Percentiles rank a stretch among this genome's conserved stretches.
phyloP scores from a whole-genome alignment of 257 asterid genomes.

The Ilex asprella region DNA sequence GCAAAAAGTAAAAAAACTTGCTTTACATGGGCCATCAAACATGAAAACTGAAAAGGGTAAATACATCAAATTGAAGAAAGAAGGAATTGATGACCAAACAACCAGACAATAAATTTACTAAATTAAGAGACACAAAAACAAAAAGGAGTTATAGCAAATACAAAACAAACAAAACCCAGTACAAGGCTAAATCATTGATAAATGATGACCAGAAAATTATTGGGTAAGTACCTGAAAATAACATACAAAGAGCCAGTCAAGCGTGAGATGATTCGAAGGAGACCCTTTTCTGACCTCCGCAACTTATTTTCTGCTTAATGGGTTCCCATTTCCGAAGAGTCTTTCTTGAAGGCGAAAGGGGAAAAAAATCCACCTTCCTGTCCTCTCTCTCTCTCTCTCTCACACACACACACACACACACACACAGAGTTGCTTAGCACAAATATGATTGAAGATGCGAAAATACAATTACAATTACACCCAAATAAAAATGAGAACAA shows the following conservation, averaged over 20 bases:
- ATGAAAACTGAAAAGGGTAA: background rate
- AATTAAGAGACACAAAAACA: background rate
- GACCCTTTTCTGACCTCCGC: constrained; percentile 18
- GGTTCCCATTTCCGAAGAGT: constrained; percentile 5
- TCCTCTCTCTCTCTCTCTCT: constrained; percentile 4
- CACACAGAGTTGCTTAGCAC: constrained; percentile 1
- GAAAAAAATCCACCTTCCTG: constrained; percentile 14
- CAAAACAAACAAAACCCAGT: background rate
- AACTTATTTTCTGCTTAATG: constrained; percentile 18
- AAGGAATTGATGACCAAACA: no score
- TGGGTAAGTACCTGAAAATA: constrained; percentile 6
- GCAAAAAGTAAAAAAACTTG: no score
- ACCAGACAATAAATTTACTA: background rate
- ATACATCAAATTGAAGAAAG: background rate
- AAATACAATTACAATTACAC: constrained; percentile 2
- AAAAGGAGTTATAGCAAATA: background rate
- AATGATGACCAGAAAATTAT: background rate
- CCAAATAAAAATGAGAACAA: constrained; percentile 9
- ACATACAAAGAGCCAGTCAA: constrained; percentile 4
- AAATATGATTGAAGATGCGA: constrained; percentile 7
- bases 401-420: background rate
- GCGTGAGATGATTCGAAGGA: constrained; percentile 4
- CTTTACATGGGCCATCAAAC: background rate
- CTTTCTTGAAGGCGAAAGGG: constrained; percentile 12
- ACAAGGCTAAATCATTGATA: background rate